A percentile compares a stretch with the other conserved stretches of the same genome.
phyloP scores from a whole-genome alignment of 2,329 filamentous ascomycete species.

The Penicillium sp. region DNA sequence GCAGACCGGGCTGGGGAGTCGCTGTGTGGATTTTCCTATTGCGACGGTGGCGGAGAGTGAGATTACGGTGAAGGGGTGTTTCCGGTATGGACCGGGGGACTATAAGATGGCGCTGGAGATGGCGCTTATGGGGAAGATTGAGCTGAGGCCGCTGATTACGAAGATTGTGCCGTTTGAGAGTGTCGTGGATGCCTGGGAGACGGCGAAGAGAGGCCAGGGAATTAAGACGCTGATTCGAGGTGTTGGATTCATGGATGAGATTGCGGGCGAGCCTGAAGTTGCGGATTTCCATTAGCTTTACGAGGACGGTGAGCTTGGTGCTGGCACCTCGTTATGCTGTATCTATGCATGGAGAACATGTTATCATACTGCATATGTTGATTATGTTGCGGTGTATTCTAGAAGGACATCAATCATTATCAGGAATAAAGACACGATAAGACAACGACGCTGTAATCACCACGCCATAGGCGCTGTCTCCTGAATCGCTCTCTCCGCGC shows the following conservation, averaged over 20 bases:
- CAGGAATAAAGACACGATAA: not conserved
- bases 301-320: not conserved
- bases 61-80: slow-evolving; percentile 34
- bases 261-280: not conserved
- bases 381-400: slow-evolving; percentile 8
- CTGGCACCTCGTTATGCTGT: no score
- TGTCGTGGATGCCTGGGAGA: slow-evolving; percentile 36
- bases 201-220: slow-evolving; percentile 17
- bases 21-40: slow-evolving; percentile 40
- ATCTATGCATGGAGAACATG: no score
- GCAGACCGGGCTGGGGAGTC: slow-evolving; percentile 39
- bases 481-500: not conserved
- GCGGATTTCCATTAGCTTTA: no score
- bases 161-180: slow-evolving; percentile 34
- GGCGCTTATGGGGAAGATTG: slow-evolving; percentile 28
- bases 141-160: slow-evolving; percentile 33
- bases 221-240: slow-evolving; percentile 27
- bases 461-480: slow-evolving; percentile 15
- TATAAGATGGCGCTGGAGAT: slow-evolving; percentile 42
- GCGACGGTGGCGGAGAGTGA: slow-evolving; percentile 37
- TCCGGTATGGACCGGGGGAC: slow-evolving; percentile 36
- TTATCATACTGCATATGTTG: not conserved
- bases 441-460: not conserved
- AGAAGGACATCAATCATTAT: slow-evolving; percentile 4
- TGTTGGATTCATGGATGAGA: slow-evolving; percentile 9